Conservation (phyloP, 2,329 filamentous ascomycete genomes). For the Pseudogymnoascus sp. region DNA sequence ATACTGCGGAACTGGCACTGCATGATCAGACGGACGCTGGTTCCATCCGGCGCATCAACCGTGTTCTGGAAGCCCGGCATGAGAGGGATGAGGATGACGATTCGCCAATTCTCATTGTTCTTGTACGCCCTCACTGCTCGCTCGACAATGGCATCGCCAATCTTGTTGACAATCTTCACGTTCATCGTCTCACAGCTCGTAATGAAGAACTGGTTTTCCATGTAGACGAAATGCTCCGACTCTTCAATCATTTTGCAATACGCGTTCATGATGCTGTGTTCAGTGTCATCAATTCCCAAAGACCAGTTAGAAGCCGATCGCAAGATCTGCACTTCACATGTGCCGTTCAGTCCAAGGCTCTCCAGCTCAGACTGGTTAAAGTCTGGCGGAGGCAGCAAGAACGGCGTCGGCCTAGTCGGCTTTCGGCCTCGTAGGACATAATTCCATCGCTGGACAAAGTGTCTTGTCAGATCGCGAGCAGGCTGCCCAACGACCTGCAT, state of each 20-base stretch:
- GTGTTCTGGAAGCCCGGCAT: conserved; percentile 99
- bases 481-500: conserved; percentile 98
- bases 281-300: conserved; percentile 74
- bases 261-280: conserved; percentile 92
- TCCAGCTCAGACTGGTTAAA: conserved; percentile 80
- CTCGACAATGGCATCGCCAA: conserved; percentile 89
- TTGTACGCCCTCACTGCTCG: conserved; percentile 77
- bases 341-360: conserved; percentile 78
- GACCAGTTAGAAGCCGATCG: conserved; percentile 90
- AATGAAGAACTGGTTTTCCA: conserved; percentile 98
- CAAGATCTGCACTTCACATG: conserved; percentile 92
- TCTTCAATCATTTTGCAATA: conserved; percentile 92
- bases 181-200: conserved; percentile 84
- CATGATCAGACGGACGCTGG: conserved; percentile 89
- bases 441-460: conserved; percentile 98
- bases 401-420: conserved; percentile 85
- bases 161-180: conserved; percentile 81
- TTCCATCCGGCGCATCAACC: conserved; percentile 87
- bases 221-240: conserved; percentile 95
- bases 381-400: conserved; percentile 86
- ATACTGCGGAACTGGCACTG: conserved; percentile 96
- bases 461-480: conserved; percentile 82
- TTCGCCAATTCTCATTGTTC: conserved; percentile 83
- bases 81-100: conserved; percentile 80
- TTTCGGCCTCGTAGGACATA: conserved; percentile 89